Evolutionary conservation across 441 rosid genomes (phyloP).

Genomic region (Arabidopsis hybrid): DNA sequence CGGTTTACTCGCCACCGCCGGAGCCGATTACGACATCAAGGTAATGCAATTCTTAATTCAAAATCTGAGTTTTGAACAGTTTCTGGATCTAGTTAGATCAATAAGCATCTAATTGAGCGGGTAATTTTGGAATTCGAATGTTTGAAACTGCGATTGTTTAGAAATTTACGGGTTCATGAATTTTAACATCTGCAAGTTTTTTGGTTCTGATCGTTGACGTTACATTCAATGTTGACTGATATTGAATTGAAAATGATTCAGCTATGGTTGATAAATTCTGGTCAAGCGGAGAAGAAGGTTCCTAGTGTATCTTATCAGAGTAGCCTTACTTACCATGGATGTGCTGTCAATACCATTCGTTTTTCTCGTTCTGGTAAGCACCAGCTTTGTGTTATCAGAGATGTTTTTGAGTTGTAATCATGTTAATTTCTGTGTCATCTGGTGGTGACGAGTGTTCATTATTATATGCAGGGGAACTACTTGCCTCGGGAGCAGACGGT

Average conservation of each 20-base stretch:
- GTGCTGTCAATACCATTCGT: conserved; percentile 79
- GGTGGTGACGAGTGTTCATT: neutral
- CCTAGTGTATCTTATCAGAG: conserved; percentile 72
- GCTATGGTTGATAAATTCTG: conserved; percentile 78
- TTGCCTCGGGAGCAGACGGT: conserved; percentile 99
- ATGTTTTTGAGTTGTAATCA: neutral
- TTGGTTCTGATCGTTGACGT: neutral
- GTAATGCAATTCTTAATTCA: conserved; percentile 39
- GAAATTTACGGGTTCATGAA: neutral
- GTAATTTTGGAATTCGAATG: neutral
- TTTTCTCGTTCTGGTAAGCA: conserved; percentile 82
- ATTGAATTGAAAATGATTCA: conserved; percentile 20
- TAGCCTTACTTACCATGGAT: conserved; percentile 84
- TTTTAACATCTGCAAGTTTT: neutral
- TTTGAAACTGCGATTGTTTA: neutral
- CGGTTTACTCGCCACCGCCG: conserved; percentile 92
- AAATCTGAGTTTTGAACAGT: no score
- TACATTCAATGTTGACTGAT: neutral
- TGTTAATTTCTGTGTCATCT: conserved; percentile 1
- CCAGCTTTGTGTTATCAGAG: neutral
- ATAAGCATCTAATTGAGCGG: neutral
- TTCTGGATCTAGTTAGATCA: neutral
- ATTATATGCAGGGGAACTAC: conserved; percentile 71
- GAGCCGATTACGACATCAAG: conserved; percentile 95
- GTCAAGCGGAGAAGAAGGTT: conserved; percentile 61